A percentile compares a stretch with the other conserved stretches of the same genome.
Conservation (phyloP, 768 basidiomycete species). For the Fistulinella prunicolor region DNA sequence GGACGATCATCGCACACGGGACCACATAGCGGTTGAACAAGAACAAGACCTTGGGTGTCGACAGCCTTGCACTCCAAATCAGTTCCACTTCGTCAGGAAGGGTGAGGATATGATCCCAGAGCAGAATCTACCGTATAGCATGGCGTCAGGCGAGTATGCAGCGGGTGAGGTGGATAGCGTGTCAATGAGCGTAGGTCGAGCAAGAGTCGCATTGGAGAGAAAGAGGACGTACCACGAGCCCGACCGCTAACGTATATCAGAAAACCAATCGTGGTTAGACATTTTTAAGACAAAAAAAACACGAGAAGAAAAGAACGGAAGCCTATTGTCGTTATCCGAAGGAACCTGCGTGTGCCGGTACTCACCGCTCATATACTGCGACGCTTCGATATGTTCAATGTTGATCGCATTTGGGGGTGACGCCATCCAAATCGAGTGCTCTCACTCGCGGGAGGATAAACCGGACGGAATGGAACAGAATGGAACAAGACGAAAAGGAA, state of each 20-base stretch:
- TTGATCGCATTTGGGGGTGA: background rate
- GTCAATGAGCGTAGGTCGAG: too few species aligned
- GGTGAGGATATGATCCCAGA: conserved; percentile 36
- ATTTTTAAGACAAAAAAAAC: background rate
- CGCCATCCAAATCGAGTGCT: conserved; percentile 9
- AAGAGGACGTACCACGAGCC: conserved; percentile 21
- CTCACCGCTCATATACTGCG: conserved; percentile 29
- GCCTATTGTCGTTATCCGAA: background rate
- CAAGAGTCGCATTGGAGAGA: too few species aligned
- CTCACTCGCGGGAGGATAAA: background rate
- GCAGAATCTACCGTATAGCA: conserved; percentile 22
- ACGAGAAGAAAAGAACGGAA: background rate
- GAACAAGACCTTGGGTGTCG: conserved; percentile 33
- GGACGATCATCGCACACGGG: conserved; percentile 29
- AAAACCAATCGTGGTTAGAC: conserved; percentile 1
- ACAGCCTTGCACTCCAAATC: conserved; percentile 30
- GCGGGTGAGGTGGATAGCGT: too few species aligned
- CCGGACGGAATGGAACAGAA: background rate
- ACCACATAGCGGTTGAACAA: conserved; percentile 35
- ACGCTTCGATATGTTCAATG: conserved; percentile 11
- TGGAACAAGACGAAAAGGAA: background rate
- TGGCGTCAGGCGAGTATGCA: background rate
- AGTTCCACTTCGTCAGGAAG: conserved; percentile 32
- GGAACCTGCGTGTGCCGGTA: background rate
- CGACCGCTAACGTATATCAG: conserved; percentile 13